Base-by-base conservation (phyloP, 2,329 filamentous ascomycete species). In the Xylaria sp. region DNA sequence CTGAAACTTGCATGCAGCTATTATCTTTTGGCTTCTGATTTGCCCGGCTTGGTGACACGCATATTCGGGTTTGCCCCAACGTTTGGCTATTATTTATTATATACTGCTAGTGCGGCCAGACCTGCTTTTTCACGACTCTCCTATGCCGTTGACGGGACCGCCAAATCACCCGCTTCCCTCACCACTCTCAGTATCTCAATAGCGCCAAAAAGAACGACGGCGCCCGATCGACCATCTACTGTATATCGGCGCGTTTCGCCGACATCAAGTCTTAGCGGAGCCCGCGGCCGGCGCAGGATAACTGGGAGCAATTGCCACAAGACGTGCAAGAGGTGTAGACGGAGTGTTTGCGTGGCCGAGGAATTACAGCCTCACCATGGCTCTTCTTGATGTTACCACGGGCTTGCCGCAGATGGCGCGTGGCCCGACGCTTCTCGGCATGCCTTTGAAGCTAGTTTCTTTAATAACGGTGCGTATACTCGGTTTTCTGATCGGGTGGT, bases 381-480 rank as follows among this genome's bases (percentile, higher is more conserved):
- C 81, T 72, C 76, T 83, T 71, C 79, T 82, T 65, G 81, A 83
- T 72, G 76, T 78, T 64, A 77, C 79, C 60, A 77, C 78, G n/a
- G 66, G 61, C 60, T 76, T 80, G 66, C 78, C 78, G 54, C 77
- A 80, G 71, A 76, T 79, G 54, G 78, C 78, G 70, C 77, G 77
- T 68, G 82, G 82, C 65, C 84, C 85, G 69, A 83, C 80, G 31
- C 76, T 87, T 63, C 79, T 89, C 74, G 90, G 90, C 70, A 77
- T 92, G 74, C 86, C 90, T 55, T 86, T 92, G 85, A 92, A 92
- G 84, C 88, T 90, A 78, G 80, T 91, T 37, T 92, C 90, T 63
- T 82, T 93, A 54, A 84, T 90, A 71, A 90, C 87, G 66, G 90
- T 91, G 83, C 68, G 86, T 73, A 31, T 12, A 12, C 51, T 65